These are phyloP conservation scores for Hippophae tibetana DNA, from an alignment of 306 rosid species.

Conservation along the genomic window DNA sequence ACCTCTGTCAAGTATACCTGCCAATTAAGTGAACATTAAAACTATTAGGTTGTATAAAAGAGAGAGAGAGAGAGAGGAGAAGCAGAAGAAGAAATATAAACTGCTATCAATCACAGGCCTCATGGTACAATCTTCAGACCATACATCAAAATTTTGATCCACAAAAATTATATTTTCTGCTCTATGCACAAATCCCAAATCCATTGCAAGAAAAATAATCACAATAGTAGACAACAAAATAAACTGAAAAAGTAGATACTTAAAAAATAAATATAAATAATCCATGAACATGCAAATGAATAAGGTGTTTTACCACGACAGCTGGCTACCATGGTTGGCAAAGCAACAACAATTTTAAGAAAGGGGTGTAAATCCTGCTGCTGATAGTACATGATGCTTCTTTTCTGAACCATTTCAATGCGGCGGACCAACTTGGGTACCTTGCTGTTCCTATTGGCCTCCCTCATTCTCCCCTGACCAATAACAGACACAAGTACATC, in stretches of 20 bases:
- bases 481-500: constrained; percentile 10
- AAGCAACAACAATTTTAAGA: constrained; percentile 84
- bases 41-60: too few relatives aligned
- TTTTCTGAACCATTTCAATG: constrained; percentile 72
- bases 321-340: constrained; percentile 94
- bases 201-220: neutral
- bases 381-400: constrained; percentile 89
- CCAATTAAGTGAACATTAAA: constrained; percentile 11
- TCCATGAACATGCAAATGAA: neutral
- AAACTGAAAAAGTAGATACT: neutral
- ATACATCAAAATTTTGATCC: neutral
- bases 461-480: constrained; percentile 77
- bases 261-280: neutral
- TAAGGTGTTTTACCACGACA: constrained; percentile 64
- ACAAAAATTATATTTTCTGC: neutral
- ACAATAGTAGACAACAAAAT: neutral
- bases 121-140: constrained; percentile 3
- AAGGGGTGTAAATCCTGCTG: constrained; percentile 61
- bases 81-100: constrained; percentile 2
- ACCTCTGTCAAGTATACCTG: constrained; percentile 95
- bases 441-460: constrained; percentile 66
- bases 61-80: constrained; percentile 6
- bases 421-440: constrained; percentile 58
- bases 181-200: neutral
- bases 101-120: constrained; percentile 6